Evolutionary conservation across 2,329 filamentous ascomycete genomes (phyloP), one percentile per base, ranked within the genome.

Genomic region (Alternaria consortialis): DNA sequence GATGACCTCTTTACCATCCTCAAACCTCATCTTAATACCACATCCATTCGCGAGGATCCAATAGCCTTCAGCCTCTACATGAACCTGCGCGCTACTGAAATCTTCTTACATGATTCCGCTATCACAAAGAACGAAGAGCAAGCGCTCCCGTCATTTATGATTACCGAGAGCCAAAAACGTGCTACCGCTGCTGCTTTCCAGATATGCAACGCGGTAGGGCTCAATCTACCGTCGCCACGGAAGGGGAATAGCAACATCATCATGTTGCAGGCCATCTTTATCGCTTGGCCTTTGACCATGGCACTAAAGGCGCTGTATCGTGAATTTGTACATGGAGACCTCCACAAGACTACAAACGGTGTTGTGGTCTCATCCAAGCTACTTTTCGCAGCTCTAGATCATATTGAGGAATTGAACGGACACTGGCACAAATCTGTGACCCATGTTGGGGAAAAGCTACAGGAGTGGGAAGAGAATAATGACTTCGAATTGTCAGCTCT

Each of bases 251-350:
- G 52, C 13, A 40, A 54, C 23, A 54, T 44, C 5, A 54, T 54
- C 15, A 46, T 54, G 52, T 4, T 54, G 13, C 39, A 54, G 31
- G 52, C 52, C 3, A 44, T 54, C 11, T 54, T 54, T 20, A 44
- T 54, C 8, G 52, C 52, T 5, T 54, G 52, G 52, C 52, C 52
- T 37, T 36, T 54, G 12, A 54, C 52, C 20, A 46, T 54, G 52
- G 52, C 52, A 3, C 6, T 54, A 0, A 54, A 44, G 3, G 52
- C 52, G 13, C 11, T 54, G 4, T 5, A 44, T 3, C 52, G 20
- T 1, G 52, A 54, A 44, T 40, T 54, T 23, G 20, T 27, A 4
- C 20, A 20, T 13, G 20, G 4, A 2, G 31, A 13, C 5, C 9
- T 1, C 3, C 40, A 6, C 2, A 29, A 15, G 13, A 36, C 31